Evolutionary conservation across 495 filamentous ascomycete species (phyloP).

Genomic region (Pyronema domesticum): DNA sequence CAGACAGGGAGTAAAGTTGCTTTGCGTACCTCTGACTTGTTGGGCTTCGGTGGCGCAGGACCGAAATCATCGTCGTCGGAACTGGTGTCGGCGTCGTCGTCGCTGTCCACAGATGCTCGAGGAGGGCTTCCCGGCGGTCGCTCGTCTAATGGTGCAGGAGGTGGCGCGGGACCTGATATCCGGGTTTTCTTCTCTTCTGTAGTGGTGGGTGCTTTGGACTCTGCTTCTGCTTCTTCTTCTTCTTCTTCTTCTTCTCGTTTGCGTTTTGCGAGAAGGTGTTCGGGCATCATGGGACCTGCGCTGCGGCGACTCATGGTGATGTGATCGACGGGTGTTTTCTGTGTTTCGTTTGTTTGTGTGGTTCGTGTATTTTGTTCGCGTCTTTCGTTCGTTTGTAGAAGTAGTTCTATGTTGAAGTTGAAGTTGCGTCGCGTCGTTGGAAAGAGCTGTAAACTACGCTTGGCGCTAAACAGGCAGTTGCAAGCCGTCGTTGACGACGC

Average conservation of each 20-base stretch:
- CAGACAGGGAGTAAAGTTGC: background rate
- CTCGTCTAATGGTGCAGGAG: conserved; percentile 37
- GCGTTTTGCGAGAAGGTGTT: conserved; percentile 27
- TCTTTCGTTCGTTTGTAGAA: no score
- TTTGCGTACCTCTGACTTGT: conserved; percentile 24
- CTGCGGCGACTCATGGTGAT: conserved; percentile 15
- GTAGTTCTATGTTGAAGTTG: no score
- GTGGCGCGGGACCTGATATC: conserved; percentile 34
- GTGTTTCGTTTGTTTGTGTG: no score
- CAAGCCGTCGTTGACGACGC: no score
- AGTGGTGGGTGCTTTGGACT: conserved; percentile 12
- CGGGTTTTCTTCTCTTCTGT: conserved; percentile 30
- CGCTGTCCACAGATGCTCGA: no score
- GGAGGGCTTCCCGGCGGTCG: conserved; percentile 23
- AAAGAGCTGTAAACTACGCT: no score
- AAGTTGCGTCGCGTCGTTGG: no score
- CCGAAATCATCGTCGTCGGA: conserved; percentile 54
- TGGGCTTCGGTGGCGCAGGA: conserved; percentile 49
- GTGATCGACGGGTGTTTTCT: background rate
- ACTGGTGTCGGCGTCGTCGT: conserved; percentile 25
- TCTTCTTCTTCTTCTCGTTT: conserved; percentile 25
- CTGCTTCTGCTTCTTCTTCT: conserved; percentile 19
- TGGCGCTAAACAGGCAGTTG: no score
- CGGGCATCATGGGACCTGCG: conserved; percentile 27
- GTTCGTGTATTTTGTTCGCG: no score